Evolutionary conservation across 345 rosid species (phyloP).

Genomic region (Draba incana): DNA sequence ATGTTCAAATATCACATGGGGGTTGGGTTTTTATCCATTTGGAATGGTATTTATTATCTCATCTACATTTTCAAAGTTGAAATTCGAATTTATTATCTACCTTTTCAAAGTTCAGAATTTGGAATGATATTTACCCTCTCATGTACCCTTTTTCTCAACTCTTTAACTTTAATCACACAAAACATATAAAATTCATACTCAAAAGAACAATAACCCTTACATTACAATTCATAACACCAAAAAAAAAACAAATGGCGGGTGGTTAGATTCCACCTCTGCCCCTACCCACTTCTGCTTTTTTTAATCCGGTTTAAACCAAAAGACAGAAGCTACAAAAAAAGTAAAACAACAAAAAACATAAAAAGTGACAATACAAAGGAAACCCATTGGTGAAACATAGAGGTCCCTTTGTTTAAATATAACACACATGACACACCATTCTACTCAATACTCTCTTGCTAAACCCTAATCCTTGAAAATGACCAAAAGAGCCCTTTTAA

Average conservation of each 20-base stretch:
- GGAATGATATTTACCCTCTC: no score
- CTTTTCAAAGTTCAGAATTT: background rate
- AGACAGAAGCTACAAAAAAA: slow-evolving; percentile 26
- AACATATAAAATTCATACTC: background rate
- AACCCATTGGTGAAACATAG: slow-evolving; percentile 32
- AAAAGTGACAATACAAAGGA: slow-evolving; percentile 34
- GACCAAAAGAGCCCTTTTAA: slow-evolving; percentile 38
- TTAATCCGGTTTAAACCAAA: slow-evolving; percentile 23
- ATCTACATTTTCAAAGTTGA: background rate
- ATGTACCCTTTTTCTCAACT: no score
- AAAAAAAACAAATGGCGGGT: slow-evolving; percentile 35
- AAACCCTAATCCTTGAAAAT: slow-evolving; percentile 35
- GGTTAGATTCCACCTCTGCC: slow-evolving; percentile 42
- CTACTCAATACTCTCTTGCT: slow-evolving; percentile 24
- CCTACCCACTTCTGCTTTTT: slow-evolving; percentile 30
- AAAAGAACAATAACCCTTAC: background rate
- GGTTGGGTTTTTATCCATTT: background rate
- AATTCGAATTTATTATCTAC: background rate
- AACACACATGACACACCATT: slow-evolving; percentile 20
- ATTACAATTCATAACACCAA: slow-evolving; percentile 26
- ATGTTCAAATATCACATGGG: no score
- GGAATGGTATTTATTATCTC: background rate
- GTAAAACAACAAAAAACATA: background rate
- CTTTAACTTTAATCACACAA: background rate
- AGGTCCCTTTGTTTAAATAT: slow-evolving; percentile 34